Evolutionary conservation across 495 filamentous ascomycete species (phyloP).

Genomic region (Annulohypoxylon nitens): DNA sequence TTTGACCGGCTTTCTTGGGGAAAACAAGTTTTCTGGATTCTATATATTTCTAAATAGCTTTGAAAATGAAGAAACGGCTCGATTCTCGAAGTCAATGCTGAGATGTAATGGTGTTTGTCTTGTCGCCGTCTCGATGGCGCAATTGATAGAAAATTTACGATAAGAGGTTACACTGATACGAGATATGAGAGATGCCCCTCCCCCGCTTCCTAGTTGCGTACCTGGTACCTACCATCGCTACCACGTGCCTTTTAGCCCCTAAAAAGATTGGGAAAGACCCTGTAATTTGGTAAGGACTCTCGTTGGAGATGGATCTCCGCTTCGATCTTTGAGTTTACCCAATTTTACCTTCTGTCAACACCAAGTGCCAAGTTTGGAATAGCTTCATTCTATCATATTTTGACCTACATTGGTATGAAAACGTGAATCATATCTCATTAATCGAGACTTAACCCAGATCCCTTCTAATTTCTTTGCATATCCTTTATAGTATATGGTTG

Average conservation of each 20-base stretch:
- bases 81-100: conserved; percentile 3
- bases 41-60: background rate
- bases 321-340: background rate
- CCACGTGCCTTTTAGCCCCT: conserved; percentile 3
- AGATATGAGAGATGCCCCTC: background rate
- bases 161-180: conserved; percentile 7
- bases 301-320: too few relatives aligned
- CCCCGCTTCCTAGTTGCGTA: background rate
- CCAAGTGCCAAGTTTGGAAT: background rate
- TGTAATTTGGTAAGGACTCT: background rate
- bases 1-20: conserved; percentile 53
- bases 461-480: background rate
- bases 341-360: background rate
- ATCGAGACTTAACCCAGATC: background rate
- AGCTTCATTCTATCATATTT: background rate
- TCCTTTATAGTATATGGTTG: too few relatives aligned
- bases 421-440: background rate
- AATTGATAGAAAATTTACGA: conserved; percentile 27
- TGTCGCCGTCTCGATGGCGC: background rate
- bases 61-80: background rate
- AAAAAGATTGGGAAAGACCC: background rate
- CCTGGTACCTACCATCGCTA: conserved; percentile 8
- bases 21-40: conserved; percentile 7
- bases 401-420: background rate
- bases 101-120: conserved; percentile 10